Evolutionary conservation across 495 filamentous ascomycete genomes (phyloP).

Genomic region (Cudoniella acicularis): DNA sequence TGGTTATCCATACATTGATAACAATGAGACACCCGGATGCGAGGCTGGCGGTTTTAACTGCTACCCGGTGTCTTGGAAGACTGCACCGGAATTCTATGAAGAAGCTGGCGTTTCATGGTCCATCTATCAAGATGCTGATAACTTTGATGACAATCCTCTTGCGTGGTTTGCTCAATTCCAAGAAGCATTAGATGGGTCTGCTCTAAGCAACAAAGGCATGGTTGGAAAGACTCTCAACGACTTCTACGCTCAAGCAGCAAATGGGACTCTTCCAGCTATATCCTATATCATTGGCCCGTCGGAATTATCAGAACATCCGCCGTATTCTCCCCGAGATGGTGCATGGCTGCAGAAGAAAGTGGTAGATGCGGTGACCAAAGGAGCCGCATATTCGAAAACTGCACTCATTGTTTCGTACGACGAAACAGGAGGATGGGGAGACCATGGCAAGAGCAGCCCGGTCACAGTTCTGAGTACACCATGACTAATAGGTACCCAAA

Average conservation of each 20-base stretch:
- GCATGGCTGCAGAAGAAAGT: slow-evolving; percentile 55
- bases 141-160: slow-evolving; percentile 53
- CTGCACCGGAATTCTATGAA: slow-evolving; percentile 48
- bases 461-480: no score
- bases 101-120: slow-evolving; percentile 52
- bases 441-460: slow-evolving; percentile 35
- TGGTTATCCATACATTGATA: slow-evolving; percentile 49
- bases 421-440: slow-evolving; percentile 53
- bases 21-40: slow-evolving; percentile 53
- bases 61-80: slow-evolving; percentile 54
- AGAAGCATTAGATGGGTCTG: slow-evolving; percentile 33
- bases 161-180: slow-evolving; percentile 55
- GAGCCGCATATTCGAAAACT: slow-evolving; percentile 46
- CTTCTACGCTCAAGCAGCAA: slow-evolving; percentile 48
- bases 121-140: slow-evolving; percentile 49
- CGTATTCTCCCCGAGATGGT: slow-evolving; percentile 50
- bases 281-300: slow-evolving; percentile 50
- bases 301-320: slow-evolving; percentile 51
- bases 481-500: no score
- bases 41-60: slow-evolving; percentile 42
- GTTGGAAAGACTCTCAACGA: slow-evolving; percentile 40
- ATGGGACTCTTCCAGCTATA: slow-evolving; percentile 49
- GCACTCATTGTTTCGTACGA: slow-evolving; percentile 52
- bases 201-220: slow-evolving; percentile 42
- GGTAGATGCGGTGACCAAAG: slow-evolving; percentile 45